Percentiles rank a stretch among this genome's conserved stretches.
phyloP scores from a whole-genome alignment of 2,329 filamentous ascomycete genomes.

The Arthrobotrys conoides region DNA sequence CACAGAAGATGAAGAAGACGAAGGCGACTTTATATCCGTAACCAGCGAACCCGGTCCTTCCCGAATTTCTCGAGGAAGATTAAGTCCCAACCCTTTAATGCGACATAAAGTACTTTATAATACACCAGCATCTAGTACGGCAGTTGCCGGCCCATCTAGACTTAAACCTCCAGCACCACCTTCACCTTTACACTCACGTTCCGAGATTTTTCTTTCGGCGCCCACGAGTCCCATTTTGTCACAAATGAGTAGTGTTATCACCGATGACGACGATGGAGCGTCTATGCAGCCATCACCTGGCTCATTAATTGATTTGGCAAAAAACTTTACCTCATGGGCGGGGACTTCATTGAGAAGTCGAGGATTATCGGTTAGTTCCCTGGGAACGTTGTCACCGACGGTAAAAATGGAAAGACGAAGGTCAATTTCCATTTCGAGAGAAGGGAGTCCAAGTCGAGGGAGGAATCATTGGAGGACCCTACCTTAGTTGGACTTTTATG shows the following conservation, averaged over 20 bases:
- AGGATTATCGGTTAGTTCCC: conserved; percentile 46
- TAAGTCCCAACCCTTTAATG: conserved; percentile 27
- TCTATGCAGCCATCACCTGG: conserved; percentile 49
- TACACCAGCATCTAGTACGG: conserved; percentile 45
- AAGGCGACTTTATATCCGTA: conserved; percentile 45
- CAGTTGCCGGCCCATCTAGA: conserved; percentile 23
- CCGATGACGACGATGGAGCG: conserved; percentile 27
- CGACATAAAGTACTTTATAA: conserved; percentile 55
- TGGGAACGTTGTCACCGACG: conserved; percentile 8
- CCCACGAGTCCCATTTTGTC: conserved; percentile 53
- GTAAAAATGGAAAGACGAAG: conserved; percentile 27
- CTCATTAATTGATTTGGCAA: conserved; percentile 49
- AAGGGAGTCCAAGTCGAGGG: conserved; percentile 28
- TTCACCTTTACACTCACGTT: conserved; percentile 8
- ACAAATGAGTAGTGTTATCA: conserved; percentile 43
- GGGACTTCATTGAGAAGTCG: conserved; percentile 33
- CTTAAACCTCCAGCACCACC: conserved; percentile 20
- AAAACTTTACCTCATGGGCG: conserved; percentile 30
- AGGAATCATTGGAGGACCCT: conserved; percentile 13
- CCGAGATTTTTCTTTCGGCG: conserved; percentile 49
- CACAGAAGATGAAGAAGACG: conserved; percentile 24
- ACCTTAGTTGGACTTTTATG: neutral
- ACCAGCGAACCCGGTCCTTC: conserved; percentile 52
- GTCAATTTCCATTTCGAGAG: conserved; percentile 39
- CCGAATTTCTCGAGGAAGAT: conserved; percentile 13